Base-by-base conservation (phyloP, 768 basidiomycete genomes). In the Trametes cubensis region DNA sequence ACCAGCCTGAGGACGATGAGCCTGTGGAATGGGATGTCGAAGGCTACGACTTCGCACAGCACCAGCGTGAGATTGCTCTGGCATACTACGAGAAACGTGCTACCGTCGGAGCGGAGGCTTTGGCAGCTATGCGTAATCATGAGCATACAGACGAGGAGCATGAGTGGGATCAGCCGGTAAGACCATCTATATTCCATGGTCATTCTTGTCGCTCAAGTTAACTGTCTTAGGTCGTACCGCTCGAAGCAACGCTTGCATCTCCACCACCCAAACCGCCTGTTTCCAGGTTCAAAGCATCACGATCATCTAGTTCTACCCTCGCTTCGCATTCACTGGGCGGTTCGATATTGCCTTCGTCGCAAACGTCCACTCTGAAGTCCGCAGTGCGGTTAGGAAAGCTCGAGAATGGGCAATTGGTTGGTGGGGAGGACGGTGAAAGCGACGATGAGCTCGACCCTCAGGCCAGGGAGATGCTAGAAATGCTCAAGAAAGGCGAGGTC, bases 51-150 rank as follows among this genome's bases (percentile, higher is more conserved):
- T 79, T 77, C 51, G 87, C 83, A 23, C 82, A 78, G 54, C 88
- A 89, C 66, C 88, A 91, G 65, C 85, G 89, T 28, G 90, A 92
- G 71, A 81, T 92, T 65, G 85, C 87, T 18, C 68, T 92, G 44
- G 85, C 85, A 65, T 92, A 93, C 69, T 79, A 87, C 71, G 75
- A 80, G 64, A 88, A 85, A 70, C 83, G 88, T 51, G 74, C 73
- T 39, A 76, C 76, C 18, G 80, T 92, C 53, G 84, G 85, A 0
- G 76, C 81, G 41, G 81, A 81, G 48, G 81, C 83, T 46, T 76
- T 81, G 15, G 76, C 77, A 42, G 82, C 80, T 11, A 79, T 89
- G 78, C 75, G 76, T 53, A 75, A 77, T 6, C 81, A 81, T 65
- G 72, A 75, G 23, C 79, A 81, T 60, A 66, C 68, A 10, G 75